Evolutionary conservation across 208 protist genomes (phyloP).

Genomic region (Herpetomonas muscarum): DNA sequence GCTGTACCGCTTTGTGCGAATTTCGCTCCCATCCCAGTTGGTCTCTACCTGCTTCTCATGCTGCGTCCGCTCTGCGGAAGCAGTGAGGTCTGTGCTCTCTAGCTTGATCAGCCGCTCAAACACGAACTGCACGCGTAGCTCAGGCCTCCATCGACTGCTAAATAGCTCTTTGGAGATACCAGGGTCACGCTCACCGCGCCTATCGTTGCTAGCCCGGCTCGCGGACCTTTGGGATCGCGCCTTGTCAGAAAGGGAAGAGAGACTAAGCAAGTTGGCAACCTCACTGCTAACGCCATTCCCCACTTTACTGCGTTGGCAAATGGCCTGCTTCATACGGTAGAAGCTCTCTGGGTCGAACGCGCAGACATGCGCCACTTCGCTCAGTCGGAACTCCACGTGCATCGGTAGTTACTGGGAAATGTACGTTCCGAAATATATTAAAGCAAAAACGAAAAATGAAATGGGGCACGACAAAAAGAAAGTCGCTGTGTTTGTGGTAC

Average conservation of each 20-base stretch:
- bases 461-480: slow-evolving; percentile 7
- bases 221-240: too few relatives aligned
- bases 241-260: too few relatives aligned
- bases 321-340: slow-evolving; percentile 70
- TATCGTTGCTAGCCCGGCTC: too few relatives aligned
- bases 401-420: slow-evolving; percentile 27
- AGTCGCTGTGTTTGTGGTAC: neutral
- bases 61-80: slow-evolving; percentile 22
- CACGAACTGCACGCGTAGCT: slow-evolving; percentile 64
- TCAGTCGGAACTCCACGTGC: slow-evolving; percentile 77
- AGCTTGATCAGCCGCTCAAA: slow-evolving; percentile 69
- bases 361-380: slow-evolving; percentile 42
- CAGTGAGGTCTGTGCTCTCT: slow-evolving; percentile 42
- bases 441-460: neutral
- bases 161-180: neutral
- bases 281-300: slow-evolving; percentile 1
- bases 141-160: slow-evolving; percentile 10
- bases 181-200: neutral
- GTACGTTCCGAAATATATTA: neutral
- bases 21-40: slow-evolving; percentile 62
- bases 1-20: slow-evolving; percentile 59
- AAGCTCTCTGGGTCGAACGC: slow-evolving; percentile 73
- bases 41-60: slow-evolving; percentile 49
- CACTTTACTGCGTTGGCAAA: slow-evolving; percentile 8
- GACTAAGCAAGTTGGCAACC: too few relatives aligned